Evolutionary conservation across 148 eudicot species (phyloP).

Genomic region (Heliosperma pusillum): DNA sequence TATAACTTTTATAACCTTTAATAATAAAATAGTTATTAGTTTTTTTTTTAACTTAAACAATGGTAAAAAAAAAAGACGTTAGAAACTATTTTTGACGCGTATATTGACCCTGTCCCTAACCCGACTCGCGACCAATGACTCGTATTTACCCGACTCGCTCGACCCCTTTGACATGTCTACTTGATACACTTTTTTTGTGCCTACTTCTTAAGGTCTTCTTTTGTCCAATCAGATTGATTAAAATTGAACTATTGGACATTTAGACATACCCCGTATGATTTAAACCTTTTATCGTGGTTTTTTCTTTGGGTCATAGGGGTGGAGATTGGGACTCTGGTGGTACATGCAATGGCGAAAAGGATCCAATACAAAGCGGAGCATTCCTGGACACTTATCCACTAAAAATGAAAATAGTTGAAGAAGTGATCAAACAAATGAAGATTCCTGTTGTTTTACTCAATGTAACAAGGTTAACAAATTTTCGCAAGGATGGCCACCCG

Average conservation of each 20-base stretch:
- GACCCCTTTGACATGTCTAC: no score
- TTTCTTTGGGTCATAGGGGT: constrained; percentile 45
- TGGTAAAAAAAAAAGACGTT: no score
- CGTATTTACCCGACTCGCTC: no score
- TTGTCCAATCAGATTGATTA: neutral
- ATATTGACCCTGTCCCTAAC: no score
- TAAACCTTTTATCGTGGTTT: neutral
- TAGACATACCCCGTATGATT: neutral
- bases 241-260: neutral
- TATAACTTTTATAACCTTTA: no score
- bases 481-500: constrained; percentile 92
- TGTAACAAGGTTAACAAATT: constrained; percentile 75
- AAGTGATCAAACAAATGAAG: constrained; percentile 55
- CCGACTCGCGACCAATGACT: no score
- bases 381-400: constrained; percentile 60
- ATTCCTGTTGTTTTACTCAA: constrained; percentile 67
- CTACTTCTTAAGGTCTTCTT: neutral
- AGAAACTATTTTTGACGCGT: no score
- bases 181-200: neutral
- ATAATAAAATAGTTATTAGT: no score
- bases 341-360: constrained; percentile 72
- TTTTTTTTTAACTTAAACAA: no score
- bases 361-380: constrained; percentile 52
- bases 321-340: constrained; percentile 99
- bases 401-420: constrained; percentile 89